Evolutionary conservation across 148 eudicot species (phyloP).

Genomic region (Chenopodium suecicum): DNA sequence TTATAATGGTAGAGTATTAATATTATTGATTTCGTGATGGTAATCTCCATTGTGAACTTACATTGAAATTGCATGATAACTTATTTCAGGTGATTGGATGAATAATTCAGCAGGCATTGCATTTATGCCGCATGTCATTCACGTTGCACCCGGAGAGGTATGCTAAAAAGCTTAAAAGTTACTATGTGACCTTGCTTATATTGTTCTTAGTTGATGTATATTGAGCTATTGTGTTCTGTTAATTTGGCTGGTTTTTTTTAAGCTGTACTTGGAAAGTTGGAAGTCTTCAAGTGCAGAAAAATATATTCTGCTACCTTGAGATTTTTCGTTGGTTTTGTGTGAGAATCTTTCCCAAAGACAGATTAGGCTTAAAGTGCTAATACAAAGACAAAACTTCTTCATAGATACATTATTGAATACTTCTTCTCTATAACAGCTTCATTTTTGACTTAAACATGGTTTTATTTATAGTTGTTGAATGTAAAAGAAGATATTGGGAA

Average conservation of each 20-base stretch:
- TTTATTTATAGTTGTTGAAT: not conserved
- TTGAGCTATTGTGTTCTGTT: not conserved
- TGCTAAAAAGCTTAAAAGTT: constrained; percentile 5
- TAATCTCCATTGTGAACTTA: not conserved
- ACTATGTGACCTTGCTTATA: not conserved
- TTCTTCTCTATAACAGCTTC: not conserved
- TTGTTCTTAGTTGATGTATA: not conserved
- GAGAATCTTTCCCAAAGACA: not conserved
- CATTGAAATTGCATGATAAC: not conserved
- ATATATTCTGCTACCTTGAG: not conserved
- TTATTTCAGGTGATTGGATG: constrained; percentile 42
- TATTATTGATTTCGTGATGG: not conserved
- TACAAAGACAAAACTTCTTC: not conserved
- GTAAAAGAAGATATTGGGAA: not conserved
- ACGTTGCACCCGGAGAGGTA: constrained; percentile 50
- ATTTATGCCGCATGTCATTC: constrained; percentile 49
- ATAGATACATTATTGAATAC: not conserved
- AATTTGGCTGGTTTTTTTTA: not conserved
- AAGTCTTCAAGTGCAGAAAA: not conserved
- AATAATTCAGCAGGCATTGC: constrained; percentile 48
- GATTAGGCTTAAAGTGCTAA: not conserved
- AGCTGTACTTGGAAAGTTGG: not conserved
- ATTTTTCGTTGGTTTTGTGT: not conserved
- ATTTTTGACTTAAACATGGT: not conserved
- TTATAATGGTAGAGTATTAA: not conserved